These are phyloP conservation scores for Pseudogymnoascus sp. DNA, from an alignment of 2,329 filamentous ascomycete species.

Conservation along the genomic window DNA sequence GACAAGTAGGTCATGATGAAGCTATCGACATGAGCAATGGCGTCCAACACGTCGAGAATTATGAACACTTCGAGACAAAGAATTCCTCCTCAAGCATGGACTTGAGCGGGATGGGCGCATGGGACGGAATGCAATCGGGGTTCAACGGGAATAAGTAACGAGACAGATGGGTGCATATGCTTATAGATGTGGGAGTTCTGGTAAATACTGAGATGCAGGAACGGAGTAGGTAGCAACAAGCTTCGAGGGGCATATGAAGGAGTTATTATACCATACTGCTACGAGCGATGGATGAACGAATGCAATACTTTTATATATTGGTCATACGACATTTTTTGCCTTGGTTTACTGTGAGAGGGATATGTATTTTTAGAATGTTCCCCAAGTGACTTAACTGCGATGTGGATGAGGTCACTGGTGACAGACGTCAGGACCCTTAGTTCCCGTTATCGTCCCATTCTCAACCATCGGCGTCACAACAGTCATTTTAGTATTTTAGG, in stretches of 20 bases:
- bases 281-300: background rate
- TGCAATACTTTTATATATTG: background rate
- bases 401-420: slow-evolving; percentile 7
- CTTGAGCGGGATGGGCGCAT: slow-evolving; percentile 6
- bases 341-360: background rate
- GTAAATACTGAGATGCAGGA: background rate
- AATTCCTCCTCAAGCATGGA: slow-evolving; percentile 3
- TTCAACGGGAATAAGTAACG: background rate
- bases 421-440: slow-evolving; percentile 8
- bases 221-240: background rate
- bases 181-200: background rate
- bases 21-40: slow-evolving; percentile 4
- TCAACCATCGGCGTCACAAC: background rate
- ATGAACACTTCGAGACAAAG: background rate
- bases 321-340: background rate
- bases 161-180: background rate
- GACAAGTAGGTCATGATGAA: slow-evolving; percentile 3
- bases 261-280: slow-evolving; percentile 5
- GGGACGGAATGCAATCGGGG: background rate
- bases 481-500: slow-evolving; percentile 8
- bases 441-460: slow-evolving; percentile 4
- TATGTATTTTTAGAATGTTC: background rate
- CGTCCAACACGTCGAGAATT: slow-evolving; percentile 7
- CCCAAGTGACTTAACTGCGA: background rate
- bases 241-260: background rate